Evolutionary conservation across 345 rosid genomes (phyloP).

Genomic region (Pistacia integerrima): DNA sequence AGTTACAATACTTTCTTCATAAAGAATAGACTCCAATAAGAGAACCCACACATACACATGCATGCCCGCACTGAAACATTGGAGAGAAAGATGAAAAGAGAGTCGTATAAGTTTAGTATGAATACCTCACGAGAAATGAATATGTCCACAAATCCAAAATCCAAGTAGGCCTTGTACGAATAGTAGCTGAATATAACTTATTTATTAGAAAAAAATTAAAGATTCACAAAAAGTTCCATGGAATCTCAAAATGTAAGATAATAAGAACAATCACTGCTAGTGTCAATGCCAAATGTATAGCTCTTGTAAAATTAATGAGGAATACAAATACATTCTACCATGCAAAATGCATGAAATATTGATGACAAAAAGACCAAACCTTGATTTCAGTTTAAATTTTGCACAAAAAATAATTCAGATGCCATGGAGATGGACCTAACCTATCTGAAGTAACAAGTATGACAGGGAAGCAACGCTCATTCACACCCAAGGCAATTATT

Average conservation of each 20-base stretch:
- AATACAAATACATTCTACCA: background rate
- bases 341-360: background rate
- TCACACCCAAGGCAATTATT: constrained; percentile 81
- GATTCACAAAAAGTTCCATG: background rate
- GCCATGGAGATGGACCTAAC: constrained; percentile 39
- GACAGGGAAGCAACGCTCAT: constrained; percentile 82
- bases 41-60: background rate
- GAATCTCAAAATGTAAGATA: background rate
- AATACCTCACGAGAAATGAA: constrained; percentile 98
- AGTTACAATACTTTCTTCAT: background rate
- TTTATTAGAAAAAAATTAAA: constrained; percentile 23
- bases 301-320: background rate
- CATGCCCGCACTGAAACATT: background rate
- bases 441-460: constrained; percentile 83
- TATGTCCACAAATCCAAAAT: constrained; percentile 82
- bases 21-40: background rate
- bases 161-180: constrained; percentile 76
- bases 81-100: background rate
- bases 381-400: background rate
- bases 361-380: background rate
- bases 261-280: background rate
- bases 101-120: constrained; percentile 2
- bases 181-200: constrained; percentile 64
- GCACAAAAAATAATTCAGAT: constrained; percentile 5
- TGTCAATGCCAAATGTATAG: background rate